These are phyloP conservation scores for Plicaturopsis crispa DNA, from an alignment of 768 basidiomycete species.

Conservation along the genomic window DNA sequence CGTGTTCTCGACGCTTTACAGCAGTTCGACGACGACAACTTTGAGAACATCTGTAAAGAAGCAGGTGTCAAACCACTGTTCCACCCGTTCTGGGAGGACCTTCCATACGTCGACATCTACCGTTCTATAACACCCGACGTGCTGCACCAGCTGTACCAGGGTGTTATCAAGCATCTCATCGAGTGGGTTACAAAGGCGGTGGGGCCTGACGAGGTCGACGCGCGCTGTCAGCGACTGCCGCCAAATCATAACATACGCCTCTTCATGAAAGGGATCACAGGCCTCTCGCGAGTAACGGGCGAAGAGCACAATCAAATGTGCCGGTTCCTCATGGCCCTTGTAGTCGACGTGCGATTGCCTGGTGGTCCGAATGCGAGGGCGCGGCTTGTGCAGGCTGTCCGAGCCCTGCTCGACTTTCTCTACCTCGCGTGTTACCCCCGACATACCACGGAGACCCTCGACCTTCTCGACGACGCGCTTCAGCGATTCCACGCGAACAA, in stretches of 20 bases:
- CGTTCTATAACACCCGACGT: conserved; percentile 21
- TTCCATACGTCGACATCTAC: conserved; percentile 20
- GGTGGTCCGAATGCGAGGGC: conserved; percentile 2
- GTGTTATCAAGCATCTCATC: conserved; percentile 25
- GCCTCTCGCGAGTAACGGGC: conserved; percentile 24
- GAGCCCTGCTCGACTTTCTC: conserved; percentile 29
- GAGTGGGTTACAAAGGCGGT: conserved; percentile 19
- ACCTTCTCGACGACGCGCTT: conserved; percentile 17
- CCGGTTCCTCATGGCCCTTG: conserved; percentile 20
- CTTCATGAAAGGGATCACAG: conserved; percentile 28
- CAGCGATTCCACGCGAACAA: conserved; percentile 29
- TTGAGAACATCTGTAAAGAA: conserved; percentile 10
- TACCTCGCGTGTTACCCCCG: conserved; percentile 26
- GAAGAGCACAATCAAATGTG: conserved; percentile 26
- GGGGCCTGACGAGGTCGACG: conserved; percentile 26
- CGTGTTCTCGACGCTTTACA: too few species aligned
- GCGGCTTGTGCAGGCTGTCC: conserved; percentile 18
- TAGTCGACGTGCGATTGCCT: conserved; percentile 16
- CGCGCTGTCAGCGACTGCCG: conserved; percentile 21
- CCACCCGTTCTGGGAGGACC: conserved; percentile 13
- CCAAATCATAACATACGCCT: conserved; percentile 25
- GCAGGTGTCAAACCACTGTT: conserved; percentile 18
- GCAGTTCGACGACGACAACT: conserved; percentile 9
- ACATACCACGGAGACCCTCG: conserved; percentile 23
- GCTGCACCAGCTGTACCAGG: conserved; percentile 28